phyloP scores from a whole-genome alignment of 306 rosid species.

The Trifolium dubium region DNA sequence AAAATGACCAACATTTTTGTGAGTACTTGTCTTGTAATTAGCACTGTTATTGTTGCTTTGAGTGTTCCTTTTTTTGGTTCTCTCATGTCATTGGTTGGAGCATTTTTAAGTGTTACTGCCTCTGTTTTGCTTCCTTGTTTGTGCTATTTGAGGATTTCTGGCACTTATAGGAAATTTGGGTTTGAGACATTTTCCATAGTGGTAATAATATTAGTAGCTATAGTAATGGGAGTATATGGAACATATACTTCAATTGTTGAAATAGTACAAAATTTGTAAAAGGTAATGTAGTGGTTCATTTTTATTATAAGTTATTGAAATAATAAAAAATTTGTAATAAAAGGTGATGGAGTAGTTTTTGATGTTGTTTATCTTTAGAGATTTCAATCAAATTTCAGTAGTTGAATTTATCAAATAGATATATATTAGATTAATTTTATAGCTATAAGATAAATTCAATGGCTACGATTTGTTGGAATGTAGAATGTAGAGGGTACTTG shows the following conservation, averaged over 20 bases:
- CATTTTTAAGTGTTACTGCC: conserved; percentile 61
- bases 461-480: no score
- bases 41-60: conserved; percentile 55
- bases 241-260: conserved; percentile 58
- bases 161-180: conserved; percentile 42
- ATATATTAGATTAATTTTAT: no score
- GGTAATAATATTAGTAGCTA: conserved; percentile 46
- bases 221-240: conserved; percentile 49
- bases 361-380: no score
- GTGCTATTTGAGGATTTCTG: conserved; percentile 76
- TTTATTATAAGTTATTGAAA: conserved; percentile 25
- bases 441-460: no score
- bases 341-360: no score
- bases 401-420: no score
- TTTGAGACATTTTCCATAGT: conserved; percentile 39
- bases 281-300: background rate
- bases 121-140: conserved; percentile 67
- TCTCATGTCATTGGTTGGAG: conserved; percentile 74
- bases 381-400: no score
- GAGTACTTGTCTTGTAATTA: conserved; percentile 51
- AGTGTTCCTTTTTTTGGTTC: conserved; percentile 57
- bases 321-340: conserved; percentile 36
- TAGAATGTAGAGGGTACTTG: no score
- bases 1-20: conserved; percentile 41
- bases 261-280: conserved; percentile 39